Evolutionary conservation across 2,329 filamentous ascomycete species (phyloP), one percentile per base, ranked within the genome.

Genomic region (Ophiostoma populinum): DNA sequence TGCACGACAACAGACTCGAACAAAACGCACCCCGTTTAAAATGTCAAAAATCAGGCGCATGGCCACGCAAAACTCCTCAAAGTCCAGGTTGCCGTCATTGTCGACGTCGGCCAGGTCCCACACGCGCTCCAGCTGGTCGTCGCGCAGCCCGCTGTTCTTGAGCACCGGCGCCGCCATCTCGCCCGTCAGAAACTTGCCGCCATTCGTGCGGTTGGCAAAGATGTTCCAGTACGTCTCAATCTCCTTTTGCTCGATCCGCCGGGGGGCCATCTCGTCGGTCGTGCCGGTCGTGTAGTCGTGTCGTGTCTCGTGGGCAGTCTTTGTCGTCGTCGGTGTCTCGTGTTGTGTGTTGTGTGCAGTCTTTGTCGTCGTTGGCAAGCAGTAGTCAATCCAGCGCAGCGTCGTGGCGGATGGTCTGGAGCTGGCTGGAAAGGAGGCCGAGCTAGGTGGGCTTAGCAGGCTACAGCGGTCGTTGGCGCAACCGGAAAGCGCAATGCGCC

Each of bases 71-170:
- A 98, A 98, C 65, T 98, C 90, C 61, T 98, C 90, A 62, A 98
- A 98, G 59, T 98, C 90, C 36, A 98, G 66, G 57, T 92, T 92
- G 43, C 90, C 90, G 61, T 98, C 90, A 48, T 86, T 86, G 58
- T 98, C 90, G 42, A 98, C 83, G 54, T 98, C 90, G 39, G 90
- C 83, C 43, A 98, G 67, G 51, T 98, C 90, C 90, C 90, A 98
- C 43, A 98, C 82, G 48, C 76, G 72, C 61, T 95, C 90, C n/a
- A 98, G 75, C 60, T 98, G 87, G 50, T 68, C 66, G 49, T 74
- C 69, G 37, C 65, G 63, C 42, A 74, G 55, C 10, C 69, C 69
- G 45, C 67, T 72, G 57, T 74, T 73, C 55, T 74, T 74, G 35
- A 74, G 61, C 27, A 74, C 65, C 10, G 69, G 69, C 32, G 68